Conservation (phyloP, 2,329 filamentous ascomycete genomes). For the Alternaria rosae region DNA sequence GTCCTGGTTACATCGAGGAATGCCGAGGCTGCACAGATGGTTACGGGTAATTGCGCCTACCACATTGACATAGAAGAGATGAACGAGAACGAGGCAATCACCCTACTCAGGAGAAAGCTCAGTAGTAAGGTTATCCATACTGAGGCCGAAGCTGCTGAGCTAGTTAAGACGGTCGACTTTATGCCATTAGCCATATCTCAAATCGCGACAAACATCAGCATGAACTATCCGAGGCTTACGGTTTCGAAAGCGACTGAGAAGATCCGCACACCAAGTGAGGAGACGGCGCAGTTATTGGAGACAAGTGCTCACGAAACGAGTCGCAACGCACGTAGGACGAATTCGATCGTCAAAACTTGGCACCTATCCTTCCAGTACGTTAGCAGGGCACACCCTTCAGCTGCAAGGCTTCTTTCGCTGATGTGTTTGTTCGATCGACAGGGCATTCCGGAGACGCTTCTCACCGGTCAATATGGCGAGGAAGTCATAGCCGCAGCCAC, state of each 20-base stretch:
- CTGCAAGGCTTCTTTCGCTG: slow-evolving; percentile 54
- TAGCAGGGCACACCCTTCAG: slow-evolving; percentile 32
- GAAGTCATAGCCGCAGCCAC: not conserved
- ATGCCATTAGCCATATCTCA: not conserved
- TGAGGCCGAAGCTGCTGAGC: not conserved
- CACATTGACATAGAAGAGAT: slow-evolving; percentile 21
- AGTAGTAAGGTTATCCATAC: not conserved
- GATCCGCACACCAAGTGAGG: not conserved
- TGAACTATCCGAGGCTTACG: not conserved
- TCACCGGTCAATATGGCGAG: slow-evolving; percentile 19
- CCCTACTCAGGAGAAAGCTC: slow-evolving; percentile 17
- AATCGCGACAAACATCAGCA: not conserved
- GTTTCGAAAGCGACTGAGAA: not conserved
- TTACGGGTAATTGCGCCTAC: slow-evolving; percentile 23
- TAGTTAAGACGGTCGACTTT: not conserved
- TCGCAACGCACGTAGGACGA: not conserved
- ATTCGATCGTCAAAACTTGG: not conserved
- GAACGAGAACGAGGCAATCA: slow-evolving; percentile 19
- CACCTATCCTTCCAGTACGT: slow-evolving; percentile 37
- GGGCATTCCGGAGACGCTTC: slow-evolving; percentile 31
- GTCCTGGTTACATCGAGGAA: slow-evolving; percentile 23
- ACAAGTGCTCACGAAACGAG: not conserved
- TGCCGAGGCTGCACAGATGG: slow-evolving; percentile 20
- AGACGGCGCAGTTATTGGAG: not conserved
- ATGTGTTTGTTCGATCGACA: slow-evolving; percentile 28